Evolutionary conservation across 306 rosid species (phyloP), one percentile per base, ranked within the genome.

Genomic region (Acacia melanoxylon): DNA sequence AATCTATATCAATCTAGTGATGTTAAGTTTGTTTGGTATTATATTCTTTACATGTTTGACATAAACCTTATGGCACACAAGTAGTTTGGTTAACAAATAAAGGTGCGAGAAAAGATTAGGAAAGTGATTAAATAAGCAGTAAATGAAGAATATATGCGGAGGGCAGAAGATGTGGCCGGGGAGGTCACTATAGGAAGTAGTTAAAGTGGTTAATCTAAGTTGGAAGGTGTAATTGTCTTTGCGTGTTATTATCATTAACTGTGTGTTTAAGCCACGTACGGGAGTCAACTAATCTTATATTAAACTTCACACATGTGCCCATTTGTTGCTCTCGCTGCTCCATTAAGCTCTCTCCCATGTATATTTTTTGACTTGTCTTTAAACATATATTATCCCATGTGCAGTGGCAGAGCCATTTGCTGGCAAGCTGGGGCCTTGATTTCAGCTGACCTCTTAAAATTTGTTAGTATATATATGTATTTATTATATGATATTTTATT

Each of bases 191-290:
- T 11, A 63, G 41, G 33, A 20, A 46, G 62, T 63, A 63, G 80
- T 68, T 63, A 35, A 77, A 63, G 80, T 45, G 80, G 80, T 29
- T 63, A 63, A 77, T 63, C 80, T n/a, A 63, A 63, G 59, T 63
- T 27, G 80, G 72, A 77, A 62, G 70, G 72, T 1, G 20, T 20
- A 37, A 6, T 37, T 20, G 14, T 56, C 56, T 68, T 77, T 29
- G 62, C 56, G 44, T 76, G 59, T 22, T 41, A 41, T 59, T 16
- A 45, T 70, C 9, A 70, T 44, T 70, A 70, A 70, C 54, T 44
- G 37, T 5, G 45, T 70, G 16, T 5, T 2, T 69, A 69, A 69
- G 74, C 74, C 48, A n/a, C 20, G 48, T 70, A n/a, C 15, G 24
- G 35, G 35, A 6, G 54, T 13, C 19, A 70, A 42, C 54, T 70